Base-by-base conservation (phyloP, 164 flowering plant species). In the Santalum album region DNA sequence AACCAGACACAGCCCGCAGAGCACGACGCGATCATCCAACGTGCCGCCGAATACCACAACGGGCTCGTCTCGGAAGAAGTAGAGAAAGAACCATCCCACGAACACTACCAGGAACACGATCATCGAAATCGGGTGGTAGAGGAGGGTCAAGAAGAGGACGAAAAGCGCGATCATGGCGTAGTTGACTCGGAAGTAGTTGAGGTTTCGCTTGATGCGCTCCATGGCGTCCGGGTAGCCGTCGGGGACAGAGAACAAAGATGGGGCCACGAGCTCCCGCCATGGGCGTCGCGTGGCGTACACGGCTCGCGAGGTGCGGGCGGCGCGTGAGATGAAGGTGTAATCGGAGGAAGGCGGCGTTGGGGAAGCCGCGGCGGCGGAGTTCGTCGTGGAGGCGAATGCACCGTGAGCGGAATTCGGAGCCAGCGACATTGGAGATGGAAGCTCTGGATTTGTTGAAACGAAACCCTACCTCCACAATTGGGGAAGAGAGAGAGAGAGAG, bases 221-320 rank as follows among this genome's bases (percentile, higher is more conserved):
- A 42, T 50, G 51, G 66, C 56, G 12, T 71, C 75, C 47, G 54
- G 25, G 55, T 60, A 60, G 63, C 21, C 24, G 51, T 20, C 22
- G 21, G 75, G 75, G 10, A 43, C 45, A 4, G 78, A 61, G 63
- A 81, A 43, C 25, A 67, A 11, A 18, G 72, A 49, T 57, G 45
- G 27, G 44, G 49, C 54, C 46, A 75, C 21, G 55, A 81, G 52
- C 26, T 69, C 64, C 2, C 55, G 51, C 87, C 87, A 81, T 27
- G 84, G 82, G 29, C 87, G 84, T 57, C 65, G 73, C 22, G 69
- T 61, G 57, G 76, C 57, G 27, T 12, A 49, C n/a, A 23, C 10
- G 27, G 26, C 17, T 2, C 51, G 26, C n/a, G 32, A 23, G 17
- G 27, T 49, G 27, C 18, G 1, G 22, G 32, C 36, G 21, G 35